phyloP scores from a whole-genome alignment of 2,329 filamentous ascomycete species.

The Tolypocladium guangdongense region DNA sequence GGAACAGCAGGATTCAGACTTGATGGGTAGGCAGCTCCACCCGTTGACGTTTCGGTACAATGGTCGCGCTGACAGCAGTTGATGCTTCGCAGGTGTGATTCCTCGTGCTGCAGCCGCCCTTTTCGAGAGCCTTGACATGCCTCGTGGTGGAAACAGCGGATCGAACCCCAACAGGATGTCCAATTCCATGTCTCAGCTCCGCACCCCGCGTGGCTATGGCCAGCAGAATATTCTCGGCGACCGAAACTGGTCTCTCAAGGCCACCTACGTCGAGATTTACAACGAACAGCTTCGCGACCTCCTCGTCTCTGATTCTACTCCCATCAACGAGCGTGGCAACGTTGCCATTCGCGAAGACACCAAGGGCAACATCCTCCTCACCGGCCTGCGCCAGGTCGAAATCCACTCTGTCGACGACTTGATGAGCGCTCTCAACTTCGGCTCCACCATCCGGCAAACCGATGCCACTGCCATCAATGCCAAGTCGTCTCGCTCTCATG shows the following conservation, averaged over 20 bases:
- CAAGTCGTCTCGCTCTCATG: slow-evolving; percentile 93
- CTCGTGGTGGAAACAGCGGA: slow-evolving; percentile 34
- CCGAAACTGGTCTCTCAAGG: slow-evolving; percentile 82
- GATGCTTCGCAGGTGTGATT: slow-evolving; percentile 61
- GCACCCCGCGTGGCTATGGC: slow-evolving; percentile 63
- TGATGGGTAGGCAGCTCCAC: slow-evolving; percentile 55
- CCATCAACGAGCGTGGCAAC: slow-evolving; percentile 56
- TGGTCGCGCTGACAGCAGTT: background rate
- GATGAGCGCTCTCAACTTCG: slow-evolving; percentile 79
- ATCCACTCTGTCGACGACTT: slow-evolving; percentile 90
- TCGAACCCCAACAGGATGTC: slow-evolving; percentile 38
- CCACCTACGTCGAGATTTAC: slow-evolving; percentile 95
- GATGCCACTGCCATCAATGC: slow-evolving; percentile 96
- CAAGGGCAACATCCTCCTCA: slow-evolving; percentile 89
- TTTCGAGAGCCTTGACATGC: slow-evolving; percentile 73
- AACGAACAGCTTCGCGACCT: slow-evolving; percentile 93
- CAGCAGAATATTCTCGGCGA: slow-evolving; percentile 42
- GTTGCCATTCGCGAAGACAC: slow-evolving; percentile 93
- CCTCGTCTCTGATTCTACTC: slow-evolving; percentile 64
- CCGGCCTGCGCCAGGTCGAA: slow-evolving; percentile 75
- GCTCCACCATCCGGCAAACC: slow-evolving; percentile 88
- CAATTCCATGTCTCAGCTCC: slow-evolving; percentile 61
- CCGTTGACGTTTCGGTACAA: background rate
- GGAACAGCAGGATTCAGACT: slow-evolving; percentile 59
- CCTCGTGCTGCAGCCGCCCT: slow-evolving; percentile 77